These are phyloP conservation scores for Mycosphaerella sp. DNA, from an alignment of 2,329 filamentous ascomycete genomes.

Conservation along the genomic window DNA sequence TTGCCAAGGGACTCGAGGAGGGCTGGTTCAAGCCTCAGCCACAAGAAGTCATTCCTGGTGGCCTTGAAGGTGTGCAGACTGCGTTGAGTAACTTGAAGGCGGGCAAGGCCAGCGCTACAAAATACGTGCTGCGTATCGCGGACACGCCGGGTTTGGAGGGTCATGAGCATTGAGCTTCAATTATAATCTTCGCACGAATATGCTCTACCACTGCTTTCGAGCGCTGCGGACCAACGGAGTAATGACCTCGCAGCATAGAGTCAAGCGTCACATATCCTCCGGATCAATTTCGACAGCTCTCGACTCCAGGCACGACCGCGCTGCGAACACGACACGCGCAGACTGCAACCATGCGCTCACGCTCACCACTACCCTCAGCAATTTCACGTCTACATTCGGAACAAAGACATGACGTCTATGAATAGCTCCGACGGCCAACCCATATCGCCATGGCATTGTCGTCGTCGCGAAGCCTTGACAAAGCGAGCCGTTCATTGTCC, in stretches of 20 bases:
- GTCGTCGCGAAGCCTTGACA: neutral
- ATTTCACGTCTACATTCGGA: too few species aligned
- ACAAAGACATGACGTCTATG: too few species aligned
- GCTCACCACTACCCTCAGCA: too few species aligned
- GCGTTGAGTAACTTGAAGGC: slow-evolving; percentile 52
- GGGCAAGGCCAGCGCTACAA: slow-evolving; percentile 57
- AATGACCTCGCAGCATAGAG: too few species aligned
- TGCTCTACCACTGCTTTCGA: too few species aligned
- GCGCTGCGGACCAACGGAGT: too few species aligned
- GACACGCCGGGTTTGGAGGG: slow-evolving; percentile 38
- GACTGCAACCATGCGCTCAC: neutral
- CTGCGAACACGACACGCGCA: neutral
- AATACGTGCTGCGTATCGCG: slow-evolving; percentile 56
- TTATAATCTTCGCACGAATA: too few species aligned
- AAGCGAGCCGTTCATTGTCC: neutral
- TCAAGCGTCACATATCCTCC: too few species aligned
- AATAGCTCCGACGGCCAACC: too few species aligned
- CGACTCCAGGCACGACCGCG: too few species aligned
- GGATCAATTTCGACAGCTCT: too few species aligned
- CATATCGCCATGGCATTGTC: too few species aligned
- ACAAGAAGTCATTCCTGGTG: slow-evolving; percentile 49
- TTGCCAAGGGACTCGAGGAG: slow-evolving; percentile 32
- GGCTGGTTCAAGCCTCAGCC: slow-evolving; percentile 36
- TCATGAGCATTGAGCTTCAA: slow-evolving; percentile 2
- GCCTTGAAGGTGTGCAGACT: slow-evolving; percentile 49